A percentile compares a stretch with the other conserved stretches of the same genome.
Conservation (phyloP, 768 basidiomycete species). For the Lactarius indigo region DNA sequence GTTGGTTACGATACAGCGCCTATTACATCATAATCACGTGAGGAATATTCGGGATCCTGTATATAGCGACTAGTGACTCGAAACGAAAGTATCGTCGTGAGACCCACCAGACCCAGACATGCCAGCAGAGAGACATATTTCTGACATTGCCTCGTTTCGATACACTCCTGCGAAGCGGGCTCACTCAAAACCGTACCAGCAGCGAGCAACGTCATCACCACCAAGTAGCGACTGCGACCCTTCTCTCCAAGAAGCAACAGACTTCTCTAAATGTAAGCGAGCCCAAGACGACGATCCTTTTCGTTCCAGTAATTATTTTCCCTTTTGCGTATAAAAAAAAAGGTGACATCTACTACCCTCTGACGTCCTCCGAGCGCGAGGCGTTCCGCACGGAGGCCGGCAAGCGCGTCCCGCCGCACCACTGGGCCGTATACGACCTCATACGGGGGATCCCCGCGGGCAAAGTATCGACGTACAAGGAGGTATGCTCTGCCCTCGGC, state of each 20-base stretch:
- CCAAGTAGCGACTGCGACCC: not conserved
- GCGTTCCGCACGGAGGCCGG: conserved; percentile 20
- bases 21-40: not conserved
- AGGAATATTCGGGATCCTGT: not conserved
- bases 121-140: conserved; percentile 11
- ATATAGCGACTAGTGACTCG: not conserved
- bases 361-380: conserved; percentile 18
- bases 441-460: conserved; percentile 18
- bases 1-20: too few species aligned
- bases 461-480: conserved; percentile 26
- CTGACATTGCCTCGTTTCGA: conserved; percentile 12
- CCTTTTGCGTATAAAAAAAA: not conserved
- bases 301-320: not conserved
- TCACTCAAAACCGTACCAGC: not conserved
- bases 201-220: not conserved
- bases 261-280: conserved; percentile 11
- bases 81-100: not conserved
- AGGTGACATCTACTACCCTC: conserved; percentile 22
- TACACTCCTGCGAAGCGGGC: not conserved
- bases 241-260: not conserved
- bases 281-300: not conserved
- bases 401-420: conserved; percentile 25
- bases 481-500: conserved; percentile 45
- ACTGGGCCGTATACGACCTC: conserved; percentile 27
- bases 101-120: not conserved